These are phyloP conservation scores for Leishmania arabica DNA, from an alignment of 208 protist species.

Conservation along the genomic window DNA sequence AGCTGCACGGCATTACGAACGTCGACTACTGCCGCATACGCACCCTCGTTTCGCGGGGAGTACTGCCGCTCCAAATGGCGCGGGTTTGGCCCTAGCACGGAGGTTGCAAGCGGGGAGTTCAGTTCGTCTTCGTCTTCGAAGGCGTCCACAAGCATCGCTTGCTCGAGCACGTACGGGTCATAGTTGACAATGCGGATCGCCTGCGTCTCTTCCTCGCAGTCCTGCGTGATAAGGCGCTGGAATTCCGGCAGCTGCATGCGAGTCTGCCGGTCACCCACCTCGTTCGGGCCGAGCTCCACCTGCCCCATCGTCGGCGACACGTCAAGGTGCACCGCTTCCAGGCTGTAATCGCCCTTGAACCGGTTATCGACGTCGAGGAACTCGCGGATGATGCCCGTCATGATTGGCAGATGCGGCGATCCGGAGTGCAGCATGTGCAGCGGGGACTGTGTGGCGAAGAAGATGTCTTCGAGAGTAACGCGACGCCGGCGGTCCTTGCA, in stretches of 20 bases:
- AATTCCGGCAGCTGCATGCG: constrained; percentile 87
- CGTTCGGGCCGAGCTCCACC: constrained; percentile 85
- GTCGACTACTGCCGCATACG: constrained; percentile 84
- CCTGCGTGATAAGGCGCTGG: constrained; percentile 68
- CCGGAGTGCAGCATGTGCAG: constrained; percentile 84
- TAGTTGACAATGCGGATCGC: constrained; percentile 89
- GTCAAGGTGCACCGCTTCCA: constrained; percentile 83
- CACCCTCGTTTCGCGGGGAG: constrained; percentile 63
- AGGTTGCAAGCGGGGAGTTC: constrained; percentile 60
- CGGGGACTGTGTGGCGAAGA: constrained; percentile 89
- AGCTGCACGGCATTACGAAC: constrained; percentile 84
- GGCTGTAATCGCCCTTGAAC: constrained; percentile 84
- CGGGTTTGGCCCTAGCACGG: constrained; percentile 49
- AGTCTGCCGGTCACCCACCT: constrained; percentile 84
- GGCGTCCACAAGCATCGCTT: constrained; percentile 80
- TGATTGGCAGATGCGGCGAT: constrained; percentile 65
- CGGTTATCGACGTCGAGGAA: constrained; percentile 91
- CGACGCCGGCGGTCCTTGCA: constrained; percentile 74
- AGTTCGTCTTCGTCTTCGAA: constrained; percentile 76
- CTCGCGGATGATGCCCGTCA: constrained; percentile 83
- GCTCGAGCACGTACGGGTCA: constrained; percentile 89
- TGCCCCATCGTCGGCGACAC: constrained; percentile 82
- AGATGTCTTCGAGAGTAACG: constrained; percentile 91
- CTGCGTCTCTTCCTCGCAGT: constrained; percentile 80
- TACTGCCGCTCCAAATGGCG: constrained; percentile 40